phyloP scores from a whole-genome alignment of 345 rosid species.

The Gossypium anomalum region DNA sequence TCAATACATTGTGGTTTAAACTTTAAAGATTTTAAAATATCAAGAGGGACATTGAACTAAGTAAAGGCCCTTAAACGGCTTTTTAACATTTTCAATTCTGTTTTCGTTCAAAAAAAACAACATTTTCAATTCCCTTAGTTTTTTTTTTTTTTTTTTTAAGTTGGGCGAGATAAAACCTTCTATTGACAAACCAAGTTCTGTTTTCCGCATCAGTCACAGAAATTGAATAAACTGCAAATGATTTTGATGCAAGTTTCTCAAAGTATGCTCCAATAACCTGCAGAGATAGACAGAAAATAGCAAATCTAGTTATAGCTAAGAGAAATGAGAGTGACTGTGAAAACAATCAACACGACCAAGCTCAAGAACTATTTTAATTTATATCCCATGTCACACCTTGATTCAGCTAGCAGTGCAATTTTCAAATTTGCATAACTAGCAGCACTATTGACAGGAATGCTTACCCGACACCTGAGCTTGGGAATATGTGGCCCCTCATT shows the following conservation, averaged over 20 bases:
- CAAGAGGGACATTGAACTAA: background rate
- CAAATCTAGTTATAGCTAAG: slow-evolving; percentile 4
- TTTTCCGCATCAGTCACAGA: slow-evolving; percentile 83
- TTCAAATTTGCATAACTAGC: slow-evolving; percentile 8
- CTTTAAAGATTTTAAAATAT: slow-evolving; percentile 1
- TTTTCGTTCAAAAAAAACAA: background rate
- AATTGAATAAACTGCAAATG: slow-evolving; percentile 98
- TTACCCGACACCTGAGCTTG: slow-evolving; percentile 79
- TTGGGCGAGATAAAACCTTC: slow-evolving; percentile 66
- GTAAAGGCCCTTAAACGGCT: background rate
- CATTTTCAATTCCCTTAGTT: background rate
- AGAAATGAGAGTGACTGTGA: slow-evolving; percentile 1
- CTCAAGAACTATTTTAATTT: slow-evolving; percentile 18
- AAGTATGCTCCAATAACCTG: slow-evolving; percentile 96
- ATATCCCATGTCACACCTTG: slow-evolving; percentile 5
- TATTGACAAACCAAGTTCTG: slow-evolving; percentile 87
- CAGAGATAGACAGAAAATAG: slow-evolving; percentile 17
- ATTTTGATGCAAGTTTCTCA: slow-evolving; percentile 84
- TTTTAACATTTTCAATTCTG: background rate
- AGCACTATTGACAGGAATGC: slow-evolving; percentile 25
- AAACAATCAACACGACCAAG: slow-evolving; percentile 12
- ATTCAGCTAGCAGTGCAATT: slow-evolving; percentile 15
- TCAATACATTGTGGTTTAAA: background rate
- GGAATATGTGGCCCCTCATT: slow-evolving; percentile 47
- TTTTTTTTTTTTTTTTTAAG: background rate